A percentile compares a stretch with the other conserved stretches of the same genome.
Evolutionary conservation across 208 protist genomes (phyloP).

Genomic region (Endotrypanum monterogeii): DNA sequence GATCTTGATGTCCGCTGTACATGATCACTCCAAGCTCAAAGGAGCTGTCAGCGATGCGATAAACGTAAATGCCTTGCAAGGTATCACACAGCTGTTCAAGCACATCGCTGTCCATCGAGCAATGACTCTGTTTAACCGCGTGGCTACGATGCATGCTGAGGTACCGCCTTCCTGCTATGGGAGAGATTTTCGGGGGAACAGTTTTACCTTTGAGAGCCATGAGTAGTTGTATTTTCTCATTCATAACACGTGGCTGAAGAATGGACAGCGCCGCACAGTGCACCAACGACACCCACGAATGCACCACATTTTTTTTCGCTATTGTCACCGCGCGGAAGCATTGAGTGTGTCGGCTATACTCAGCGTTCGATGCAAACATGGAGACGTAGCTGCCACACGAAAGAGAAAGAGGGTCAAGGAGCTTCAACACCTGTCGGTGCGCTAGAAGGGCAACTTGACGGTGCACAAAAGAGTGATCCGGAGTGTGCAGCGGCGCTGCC

Average conservation of each 20-base stretch:
- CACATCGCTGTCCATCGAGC: not conserved
- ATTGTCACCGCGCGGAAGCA: slow-evolving; percentile 41
- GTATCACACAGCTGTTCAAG: not conserved
- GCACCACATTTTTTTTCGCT: slow-evolving; percentile 10
- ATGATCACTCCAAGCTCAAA: slow-evolving; percentile 63
- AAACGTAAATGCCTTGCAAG: slow-evolving; percentile 45
- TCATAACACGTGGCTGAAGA: slow-evolving; percentile 1
- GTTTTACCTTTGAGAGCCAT: not conserved
- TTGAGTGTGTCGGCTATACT: slow-evolving; percentile 41
- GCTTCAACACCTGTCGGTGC: slow-evolving; percentile 4
- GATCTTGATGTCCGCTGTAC: slow-evolving; percentile 12
- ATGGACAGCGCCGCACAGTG: slow-evolving; percentile 25
- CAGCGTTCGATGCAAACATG: slow-evolving; percentile 39
- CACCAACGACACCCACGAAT: slow-evolving; percentile 32
- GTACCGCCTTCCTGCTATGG: not conserved
- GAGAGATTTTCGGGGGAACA: not conserved
- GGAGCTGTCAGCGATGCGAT: slow-evolving; percentile 7
- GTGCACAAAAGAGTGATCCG: slow-evolving; percentile 2
- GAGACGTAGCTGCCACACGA: slow-evolving; percentile 38
- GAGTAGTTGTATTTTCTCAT: slow-evolving; percentile 1
- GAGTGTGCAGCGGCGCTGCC: not conserved
- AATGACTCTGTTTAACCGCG: not conserved
- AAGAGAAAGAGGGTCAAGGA: slow-evolving; percentile 15
- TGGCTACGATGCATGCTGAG: not conserved
- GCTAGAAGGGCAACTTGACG: slow-evolving; percentile 7